Conservation (phyloP, 2,329 filamentous ascomycete species). For the Neonectria magnoliae region DNA sequence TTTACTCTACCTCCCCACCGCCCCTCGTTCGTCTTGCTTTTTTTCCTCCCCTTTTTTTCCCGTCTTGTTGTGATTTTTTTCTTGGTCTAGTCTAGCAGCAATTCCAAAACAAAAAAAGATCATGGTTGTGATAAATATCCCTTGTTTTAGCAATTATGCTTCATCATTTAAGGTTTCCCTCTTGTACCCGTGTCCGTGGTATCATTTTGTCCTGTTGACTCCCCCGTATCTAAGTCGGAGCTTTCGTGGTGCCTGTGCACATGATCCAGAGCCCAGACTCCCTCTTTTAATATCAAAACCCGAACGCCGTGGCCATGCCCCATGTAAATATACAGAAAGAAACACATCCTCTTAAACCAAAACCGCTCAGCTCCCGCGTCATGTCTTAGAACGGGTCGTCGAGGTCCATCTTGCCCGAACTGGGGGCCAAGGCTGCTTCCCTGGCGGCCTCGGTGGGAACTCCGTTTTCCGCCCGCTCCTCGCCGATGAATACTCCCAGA, state of each 20-base stretch:
- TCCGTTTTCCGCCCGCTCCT: conserved; percentile 68
- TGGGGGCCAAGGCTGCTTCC: conserved; percentile 48
- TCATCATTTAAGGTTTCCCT: background rate
- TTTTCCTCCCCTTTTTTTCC: conserved; percentile 22
- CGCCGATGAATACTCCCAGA: conserved; percentile 84
- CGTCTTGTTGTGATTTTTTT: conserved; percentile 23
- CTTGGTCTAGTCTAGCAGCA: conserved; percentile 41
- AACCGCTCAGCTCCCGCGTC: background rate
- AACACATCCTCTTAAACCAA: background rate
- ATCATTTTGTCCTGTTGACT: conserved; percentile 11
- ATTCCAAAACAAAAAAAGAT: conserved; percentile 37
- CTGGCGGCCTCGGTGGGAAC: conserved; percentile 48
- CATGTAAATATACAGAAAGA: conserved; percentile 8
- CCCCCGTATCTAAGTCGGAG: conserved; percentile 16
- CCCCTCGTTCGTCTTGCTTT: conserved; percentile 20
- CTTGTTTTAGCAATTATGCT: background rate
- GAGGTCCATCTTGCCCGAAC: conserved; percentile 56
- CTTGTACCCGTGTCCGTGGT: conserved; percentile 2
- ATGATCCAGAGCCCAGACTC: background rate
- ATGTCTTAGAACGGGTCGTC: conserved; percentile 56
- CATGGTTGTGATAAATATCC: conserved; percentile 24
- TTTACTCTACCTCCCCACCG: background rate
- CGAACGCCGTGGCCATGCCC: conserved; percentile 43
- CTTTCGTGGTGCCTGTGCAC: conserved; percentile 7
- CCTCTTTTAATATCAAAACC: conserved; percentile 16